Conservation (phyloP, 2,329 filamentous ascomycete species). For the Pestalotiopsis sp. region DNA sequence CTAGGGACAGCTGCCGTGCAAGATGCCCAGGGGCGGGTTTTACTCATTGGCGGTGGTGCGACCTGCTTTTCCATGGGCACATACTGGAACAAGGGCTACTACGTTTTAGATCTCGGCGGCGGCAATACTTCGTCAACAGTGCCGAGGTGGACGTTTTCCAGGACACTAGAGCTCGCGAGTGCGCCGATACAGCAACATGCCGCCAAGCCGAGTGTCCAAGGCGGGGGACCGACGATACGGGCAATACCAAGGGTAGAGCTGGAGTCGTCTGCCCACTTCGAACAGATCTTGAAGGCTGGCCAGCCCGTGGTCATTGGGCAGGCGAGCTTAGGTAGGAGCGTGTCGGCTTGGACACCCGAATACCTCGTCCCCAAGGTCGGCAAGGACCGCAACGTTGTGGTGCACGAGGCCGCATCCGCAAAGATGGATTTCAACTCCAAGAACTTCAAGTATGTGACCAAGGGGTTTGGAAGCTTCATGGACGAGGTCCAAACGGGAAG, state of each 20-base stretch:
- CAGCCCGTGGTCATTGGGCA: conserved; percentile 68
- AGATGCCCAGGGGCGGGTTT: conserved; percentile 48
- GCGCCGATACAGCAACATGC: background rate
- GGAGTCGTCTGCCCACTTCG: conserved; percentile 57
- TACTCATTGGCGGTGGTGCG: conserved; percentile 77
- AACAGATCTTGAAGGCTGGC: conserved; percentile 55
- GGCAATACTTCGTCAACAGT: background rate
- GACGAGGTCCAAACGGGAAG: conserved; percentile 58
- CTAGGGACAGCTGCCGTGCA: conserved; percentile 65
- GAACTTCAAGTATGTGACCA: conserved; percentile 77
- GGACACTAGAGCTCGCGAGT: conserved; percentile 10
- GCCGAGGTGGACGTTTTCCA: conserved; percentile 5
- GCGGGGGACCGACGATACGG: conserved; percentile 35
- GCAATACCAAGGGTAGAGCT: conserved; percentile 56
- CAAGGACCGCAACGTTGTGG: conserved; percentile 63
- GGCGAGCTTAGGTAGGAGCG: conserved; percentile 68
- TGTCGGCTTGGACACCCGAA: conserved; percentile 65
- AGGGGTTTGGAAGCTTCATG: conserved; percentile 68
- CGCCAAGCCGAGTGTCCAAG: background rate
- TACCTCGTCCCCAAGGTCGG: conserved; percentile 69
- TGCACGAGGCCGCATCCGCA: conserved; percentile 68
- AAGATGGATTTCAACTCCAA: conserved; percentile 82
- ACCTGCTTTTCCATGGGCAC: conserved; percentile 92
- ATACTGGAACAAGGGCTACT: conserved; percentile 70
- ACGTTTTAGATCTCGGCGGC: conserved; percentile 12